Percentiles rank a stretch among this genome's conserved stretches.
Evolutionary conservation across 768 basidiomycete genomes (phyloP).

Genomic region (Serendipita vermifera): DNA sequence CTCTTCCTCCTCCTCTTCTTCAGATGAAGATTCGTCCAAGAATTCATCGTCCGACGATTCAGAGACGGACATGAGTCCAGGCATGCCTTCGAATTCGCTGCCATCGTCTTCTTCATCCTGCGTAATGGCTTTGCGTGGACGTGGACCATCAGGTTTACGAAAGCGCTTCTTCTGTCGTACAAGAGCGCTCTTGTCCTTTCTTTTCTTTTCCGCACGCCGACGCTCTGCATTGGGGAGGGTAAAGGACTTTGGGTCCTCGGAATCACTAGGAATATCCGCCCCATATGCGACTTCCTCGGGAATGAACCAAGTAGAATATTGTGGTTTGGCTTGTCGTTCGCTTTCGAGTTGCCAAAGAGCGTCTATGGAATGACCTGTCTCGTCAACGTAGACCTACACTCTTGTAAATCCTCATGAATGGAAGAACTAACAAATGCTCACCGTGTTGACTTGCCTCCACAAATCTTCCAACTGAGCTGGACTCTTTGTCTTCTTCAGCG

Average conservation of each 20-base stretch:
- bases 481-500: constrained; percentile 41
- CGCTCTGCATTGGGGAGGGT: neutral
- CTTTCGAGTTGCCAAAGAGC: constrained; percentile 49
- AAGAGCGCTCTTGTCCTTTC: neutral
- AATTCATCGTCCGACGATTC: constrained; percentile 39
- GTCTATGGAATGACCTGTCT: constrained; percentile 40
- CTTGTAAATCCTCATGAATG: neutral
- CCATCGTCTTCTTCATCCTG: constrained; percentile 33
- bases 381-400: neutral
- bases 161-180: neutral
- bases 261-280: neutral
- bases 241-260: neutral
- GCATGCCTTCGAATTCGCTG: constrained; percentile 46
- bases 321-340: constrained; percentile 38
- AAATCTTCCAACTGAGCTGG: constrained; percentile 13
- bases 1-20: constrained; percentile 27
- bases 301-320: constrained; percentile 41
- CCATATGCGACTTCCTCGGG: constrained; percentile 16
- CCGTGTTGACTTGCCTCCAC: constrained; percentile 18
- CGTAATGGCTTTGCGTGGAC: neutral
- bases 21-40: constrained; percentile 27
- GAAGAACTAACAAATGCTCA: constrained; percentile 1
- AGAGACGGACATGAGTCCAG: constrained; percentile 51
- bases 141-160: neutral
- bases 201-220: neutral